phyloP scores from a whole-genome alignment of 352 stramenopile genomes.

The Pythium rhizo-oryzae region DNA sequence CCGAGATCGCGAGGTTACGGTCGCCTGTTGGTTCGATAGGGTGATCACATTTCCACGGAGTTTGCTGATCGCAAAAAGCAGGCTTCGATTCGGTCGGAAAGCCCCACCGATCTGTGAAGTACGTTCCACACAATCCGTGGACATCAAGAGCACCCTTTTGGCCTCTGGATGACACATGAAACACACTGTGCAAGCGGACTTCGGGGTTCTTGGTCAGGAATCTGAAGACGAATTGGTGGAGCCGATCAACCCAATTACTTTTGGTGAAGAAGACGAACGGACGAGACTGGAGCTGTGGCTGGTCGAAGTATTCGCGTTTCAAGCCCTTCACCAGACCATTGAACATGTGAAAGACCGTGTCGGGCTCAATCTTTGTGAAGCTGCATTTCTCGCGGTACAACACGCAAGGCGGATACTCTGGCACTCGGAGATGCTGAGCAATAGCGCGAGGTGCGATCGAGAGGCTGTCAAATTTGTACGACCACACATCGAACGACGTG shows the following conservation, averaged over 20 bases:
- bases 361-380: conserved; percentile 20
- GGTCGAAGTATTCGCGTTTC: conserved; percentile 15
- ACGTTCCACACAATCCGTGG: not conserved
- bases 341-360: conserved; percentile 40
- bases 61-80: not conserved
- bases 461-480: conserved; percentile 30
- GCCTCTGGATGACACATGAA: not conserved
- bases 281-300: not conserved
- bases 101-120: not conserved
- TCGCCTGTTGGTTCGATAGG: not conserved
- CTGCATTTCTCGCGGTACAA: conserved; percentile 26
- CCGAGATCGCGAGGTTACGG: conserved; percentile 22
- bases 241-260: conserved; percentile 38
- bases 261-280: conserved; percentile 24
- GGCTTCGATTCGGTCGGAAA: not conserved
- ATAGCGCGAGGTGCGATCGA: conserved; percentile 25
- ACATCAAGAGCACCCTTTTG: not conserved
- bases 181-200: conserved; percentile 8
- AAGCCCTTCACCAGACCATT: conserved; percentile 33
- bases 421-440: conserved; percentile 11
- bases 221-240: conserved; percentile 36
- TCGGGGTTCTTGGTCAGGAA: not conserved
- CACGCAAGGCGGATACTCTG: conserved; percentile 34
- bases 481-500: conserved; percentile 10
- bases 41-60: not conserved